These are phyloP conservation scores for Apophysomyces elegans DNA, from an alignment of 371 early-diverging fungal genomes.

Conservation along the genomic window DNA sequence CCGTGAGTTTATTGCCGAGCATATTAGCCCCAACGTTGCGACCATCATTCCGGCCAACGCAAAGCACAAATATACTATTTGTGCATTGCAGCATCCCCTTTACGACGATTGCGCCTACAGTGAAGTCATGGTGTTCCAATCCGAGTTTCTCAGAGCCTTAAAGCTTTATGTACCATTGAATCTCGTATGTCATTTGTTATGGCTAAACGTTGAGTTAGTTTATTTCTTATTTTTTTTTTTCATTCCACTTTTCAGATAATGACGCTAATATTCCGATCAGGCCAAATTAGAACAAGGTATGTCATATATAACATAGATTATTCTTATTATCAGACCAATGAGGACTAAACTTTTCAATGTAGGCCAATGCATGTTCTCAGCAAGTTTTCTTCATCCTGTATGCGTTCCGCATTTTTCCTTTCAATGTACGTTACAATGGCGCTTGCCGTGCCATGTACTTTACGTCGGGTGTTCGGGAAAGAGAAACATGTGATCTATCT, in stretches of 20 bases:
- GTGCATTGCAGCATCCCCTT: constrained; percentile 77
- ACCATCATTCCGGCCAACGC: constrained; percentile 46
- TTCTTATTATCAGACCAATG: neutral
- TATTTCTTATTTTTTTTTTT: neutral
- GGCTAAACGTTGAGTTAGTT: neutral
- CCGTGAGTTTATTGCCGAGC: constrained; percentile 54
- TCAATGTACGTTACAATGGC: constrained; percentile 68
- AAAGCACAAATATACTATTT: constrained; percentile 71
- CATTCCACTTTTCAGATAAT: constrained; percentile 43
- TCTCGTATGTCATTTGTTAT: constrained; percentile 46
- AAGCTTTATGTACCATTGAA: constrained; percentile 77
- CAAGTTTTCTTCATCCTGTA: constrained; percentile 58
- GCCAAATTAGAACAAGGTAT: constrained; percentile 52
- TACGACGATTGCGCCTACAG: constrained; percentile 56
- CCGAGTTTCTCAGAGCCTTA: constrained; percentile 59
- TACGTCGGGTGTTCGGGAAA: constrained; percentile 61
- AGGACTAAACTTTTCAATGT: constrained; percentile 8
- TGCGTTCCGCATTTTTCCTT: constrained; percentile 76
- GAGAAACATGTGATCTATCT: constrained; percentile 62
- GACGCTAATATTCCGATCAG: constrained; percentile 56
- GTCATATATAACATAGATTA: neutral
- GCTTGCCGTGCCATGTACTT: constrained; percentile 65
- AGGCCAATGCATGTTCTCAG: constrained; percentile 42
- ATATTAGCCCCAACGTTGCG: constrained; percentile 63
- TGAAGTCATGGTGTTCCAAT: constrained; percentile 42